A percentile compares a stretch with the other conserved stretches of the same genome.
Conservation (phyloP, 768 basidiomycete genomes). For the Kwoniella dejecticola region DNA sequence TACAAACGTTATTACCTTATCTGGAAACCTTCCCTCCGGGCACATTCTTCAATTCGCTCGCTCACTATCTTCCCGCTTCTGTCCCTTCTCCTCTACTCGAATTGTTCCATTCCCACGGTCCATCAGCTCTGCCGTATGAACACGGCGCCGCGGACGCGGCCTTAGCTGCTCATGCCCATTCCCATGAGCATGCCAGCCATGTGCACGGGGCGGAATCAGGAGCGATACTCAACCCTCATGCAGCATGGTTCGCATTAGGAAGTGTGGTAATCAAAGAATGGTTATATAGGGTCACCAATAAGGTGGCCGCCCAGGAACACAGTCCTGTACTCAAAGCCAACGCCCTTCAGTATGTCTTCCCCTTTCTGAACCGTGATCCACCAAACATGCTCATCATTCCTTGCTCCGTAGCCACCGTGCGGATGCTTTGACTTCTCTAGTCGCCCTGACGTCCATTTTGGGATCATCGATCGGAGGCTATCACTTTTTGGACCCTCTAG, state of each 20-base stretch:
- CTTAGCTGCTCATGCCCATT: slow-evolving; percentile 56
- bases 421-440: slow-evolving; percentile 88
- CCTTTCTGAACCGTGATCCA: background rate
- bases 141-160: slow-evolving; percentile 57
- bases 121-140: slow-evolving; percentile 58
- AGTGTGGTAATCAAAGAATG: slow-evolving; percentile 86
- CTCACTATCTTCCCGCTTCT: slow-evolving; percentile 45
- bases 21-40: slow-evolving; percentile 69
- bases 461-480: slow-evolving; percentile 74
- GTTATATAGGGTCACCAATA: slow-evolving; percentile 84
- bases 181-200: slow-evolving; percentile 53
- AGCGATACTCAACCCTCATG: slow-evolving; percentile 76
- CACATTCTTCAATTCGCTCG: slow-evolving; percentile 43
- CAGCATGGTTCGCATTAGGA: slow-evolving; percentile 89
- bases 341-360: slow-evolving; percentile 68
- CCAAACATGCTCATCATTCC: background rate
- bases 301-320: slow-evolving; percentile 85
- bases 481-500: slow-evolving; percentile 89
- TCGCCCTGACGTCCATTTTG: slow-evolving; percentile 88
- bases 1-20: slow-evolving; percentile 70
- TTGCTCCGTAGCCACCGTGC: slow-evolving; percentile 68
- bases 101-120: slow-evolving; percentile 57
- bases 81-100: slow-evolving; percentile 54
- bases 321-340: slow-evolving; percentile 93
- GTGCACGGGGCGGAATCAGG: slow-evolving; percentile 50